Evolutionary conservation across 192 early-diverging fungal species (phyloP).

Genomic region (Lunasporangiospora selenospora): DNA sequence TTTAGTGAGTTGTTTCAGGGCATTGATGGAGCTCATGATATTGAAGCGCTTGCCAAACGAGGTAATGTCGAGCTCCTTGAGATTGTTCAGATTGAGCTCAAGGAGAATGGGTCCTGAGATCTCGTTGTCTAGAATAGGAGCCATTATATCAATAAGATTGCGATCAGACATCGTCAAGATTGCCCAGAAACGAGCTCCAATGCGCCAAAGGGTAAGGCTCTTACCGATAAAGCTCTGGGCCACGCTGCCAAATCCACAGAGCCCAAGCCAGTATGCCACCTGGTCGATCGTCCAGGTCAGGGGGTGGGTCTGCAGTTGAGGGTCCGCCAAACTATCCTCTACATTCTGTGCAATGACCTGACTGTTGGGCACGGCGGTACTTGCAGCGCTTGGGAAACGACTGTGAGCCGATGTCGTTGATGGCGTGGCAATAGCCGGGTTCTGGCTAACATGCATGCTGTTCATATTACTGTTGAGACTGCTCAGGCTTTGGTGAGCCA

Average conservation of each 20-base stretch:
- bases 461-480: constrained; percentile 7
- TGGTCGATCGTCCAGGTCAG: constrained; percentile 61
- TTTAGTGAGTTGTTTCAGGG: constrained; percentile 53
- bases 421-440: constrained; percentile 28
- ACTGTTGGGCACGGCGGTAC: constrained; percentile 8
- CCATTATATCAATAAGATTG: too few relatives aligned
- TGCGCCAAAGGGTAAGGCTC: too few relatives aligned
- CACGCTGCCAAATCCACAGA: constrained; percentile 56
- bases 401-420: constrained; percentile 9
- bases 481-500: background rate
- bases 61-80: constrained; percentile 72
- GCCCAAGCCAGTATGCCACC: constrained; percentile 65
- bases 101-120: constrained; percentile 73
- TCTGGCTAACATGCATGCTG: constrained; percentile 41
- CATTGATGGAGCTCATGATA: constrained; percentile 68
- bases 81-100: constrained; percentile 62
- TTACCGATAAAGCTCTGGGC: constrained; percentile 60
- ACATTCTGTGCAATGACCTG: constrained; percentile 25
- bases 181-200: too few relatives aligned
- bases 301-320: constrained; percentile 47
- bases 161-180: too few relatives aligned
- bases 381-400: background rate
- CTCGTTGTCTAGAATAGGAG: constrained; percentile 74
- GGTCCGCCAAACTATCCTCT: constrained; percentile 36
- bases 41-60: constrained; percentile 71